Evolutionary conservation across 2,329 filamentous ascomycete species (phyloP).

Genomic region (Cordyceps militaris): DNA sequence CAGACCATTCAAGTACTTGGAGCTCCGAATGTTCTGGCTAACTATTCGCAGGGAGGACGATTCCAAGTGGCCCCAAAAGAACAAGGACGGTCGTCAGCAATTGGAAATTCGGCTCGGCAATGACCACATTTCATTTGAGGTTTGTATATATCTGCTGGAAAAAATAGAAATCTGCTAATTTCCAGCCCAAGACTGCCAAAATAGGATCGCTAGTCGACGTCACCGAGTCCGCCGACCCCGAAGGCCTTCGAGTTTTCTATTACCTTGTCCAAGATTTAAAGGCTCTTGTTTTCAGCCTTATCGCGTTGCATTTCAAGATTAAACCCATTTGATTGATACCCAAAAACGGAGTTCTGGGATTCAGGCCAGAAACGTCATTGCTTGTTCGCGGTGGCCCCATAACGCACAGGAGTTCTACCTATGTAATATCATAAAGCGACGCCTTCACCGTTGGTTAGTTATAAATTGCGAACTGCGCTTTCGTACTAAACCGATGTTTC

Average conservation of each 20-base stretch:
- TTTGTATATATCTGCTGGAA: conserved; percentile 30
- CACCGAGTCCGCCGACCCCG: conserved; percentile 89
- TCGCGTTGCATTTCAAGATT: conserved; percentile 96
- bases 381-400: not conserved
- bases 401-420: not conserved
- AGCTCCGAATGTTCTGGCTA: not conserved
- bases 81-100: conserved; percentile 96
- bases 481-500: too few relatives aligned
- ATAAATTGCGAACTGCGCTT: not conserved
- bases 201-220: conserved; percentile 96
- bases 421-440: not conserved
- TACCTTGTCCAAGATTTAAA: conserved; percentile 97
- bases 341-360: not conserved
- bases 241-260: conserved; percentile 95
- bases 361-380: not conserved
- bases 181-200: conserved; percentile 75
- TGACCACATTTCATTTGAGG: conserved; percentile 97
- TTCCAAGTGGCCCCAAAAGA: conserved; percentile 97
- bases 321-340: conserved; percentile 55
- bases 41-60: conserved; percentile 73
- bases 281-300: conserved; percentile 91
- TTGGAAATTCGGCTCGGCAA: conserved; percentile 89
- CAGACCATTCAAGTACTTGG: conserved; percentile 6
- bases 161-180: conserved; percentile 2
- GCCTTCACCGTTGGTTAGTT: not conserved